These are phyloP conservation scores for Ustilago curta DNA, from an alignment of 1,284 basidiomycete genomes.

Conservation along the genomic window DNA sequence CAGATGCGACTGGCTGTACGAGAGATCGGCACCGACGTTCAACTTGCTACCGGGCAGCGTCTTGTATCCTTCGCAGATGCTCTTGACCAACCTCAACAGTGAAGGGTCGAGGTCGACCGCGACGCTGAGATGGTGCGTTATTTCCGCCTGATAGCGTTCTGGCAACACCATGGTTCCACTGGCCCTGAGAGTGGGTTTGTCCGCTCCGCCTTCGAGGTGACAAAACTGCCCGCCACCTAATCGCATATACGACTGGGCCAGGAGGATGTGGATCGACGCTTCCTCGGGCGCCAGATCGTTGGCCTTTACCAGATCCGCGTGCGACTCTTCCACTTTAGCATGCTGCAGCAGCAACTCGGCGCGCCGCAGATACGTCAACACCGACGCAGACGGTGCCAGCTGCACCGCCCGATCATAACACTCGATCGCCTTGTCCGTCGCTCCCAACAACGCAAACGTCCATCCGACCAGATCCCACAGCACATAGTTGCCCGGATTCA, in stretches of 20 bases:
- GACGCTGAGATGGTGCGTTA: slow-evolving; percentile 59
- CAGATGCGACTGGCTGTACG: slow-evolving; percentile 25
- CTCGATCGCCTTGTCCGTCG: slow-evolving; percentile 34
- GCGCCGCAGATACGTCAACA: slow-evolving; percentile 43
- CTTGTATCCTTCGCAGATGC: slow-evolving; percentile 54
- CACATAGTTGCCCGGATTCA: slow-evolving; percentile 60
- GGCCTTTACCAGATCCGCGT: slow-evolving; percentile 58
- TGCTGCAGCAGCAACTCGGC: slow-evolving; percentile 39
- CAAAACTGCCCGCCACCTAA: slow-evolving; percentile 62
- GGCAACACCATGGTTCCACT: slow-evolving; percentile 36
- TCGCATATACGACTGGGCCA: slow-evolving; percentile 67
- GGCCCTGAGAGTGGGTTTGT: slow-evolving; percentile 7
- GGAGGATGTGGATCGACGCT: slow-evolving; percentile 62
- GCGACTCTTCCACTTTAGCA: slow-evolving; percentile 43
- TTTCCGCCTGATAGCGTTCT: slow-evolving; percentile 47
- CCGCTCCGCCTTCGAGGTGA: slow-evolving; percentile 28
- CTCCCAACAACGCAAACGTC: slow-evolving; percentile 43
- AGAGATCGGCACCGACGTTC: not conserved
- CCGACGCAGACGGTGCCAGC: slow-evolving; percentile 21
- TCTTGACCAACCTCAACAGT: slow-evolving; percentile 45
- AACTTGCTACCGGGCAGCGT: slow-evolving; percentile 34
- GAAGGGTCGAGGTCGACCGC: slow-evolving; percentile 61
- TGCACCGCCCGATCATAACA: slow-evolving; percentile 43
- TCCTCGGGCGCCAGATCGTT: slow-evolving; percentile 61
- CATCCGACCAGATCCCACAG: slow-evolving; percentile 65